These are phyloP conservation scores for Chrysochromulina tobinii DNA, from an alignment of 78 protist species.

Conservation along the genomic window DNA sequence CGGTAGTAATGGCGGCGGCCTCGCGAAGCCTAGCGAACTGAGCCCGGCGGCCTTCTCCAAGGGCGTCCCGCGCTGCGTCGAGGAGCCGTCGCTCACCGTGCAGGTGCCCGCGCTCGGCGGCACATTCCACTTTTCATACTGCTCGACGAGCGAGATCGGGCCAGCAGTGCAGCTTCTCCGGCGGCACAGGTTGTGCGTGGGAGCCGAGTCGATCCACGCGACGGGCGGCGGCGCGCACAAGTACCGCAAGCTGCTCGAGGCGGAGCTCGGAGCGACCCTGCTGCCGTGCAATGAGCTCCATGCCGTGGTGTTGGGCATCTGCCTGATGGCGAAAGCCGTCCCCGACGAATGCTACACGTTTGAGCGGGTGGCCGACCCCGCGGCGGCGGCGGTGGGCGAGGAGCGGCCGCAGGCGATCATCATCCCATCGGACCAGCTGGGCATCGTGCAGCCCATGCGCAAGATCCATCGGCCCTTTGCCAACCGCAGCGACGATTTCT, in stretches of 20 bases:
- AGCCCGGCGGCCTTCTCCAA: not conserved
- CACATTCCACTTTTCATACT: not conserved
- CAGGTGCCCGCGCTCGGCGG: not conserved
- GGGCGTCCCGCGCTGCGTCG: not conserved
- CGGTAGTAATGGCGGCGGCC: no score
- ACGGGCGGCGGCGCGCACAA: conserved; percentile 54
- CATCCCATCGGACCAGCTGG: no score
- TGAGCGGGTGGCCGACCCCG: conserved; percentile 1
- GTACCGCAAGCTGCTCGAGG: not conserved
- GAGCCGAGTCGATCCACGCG: not conserved
- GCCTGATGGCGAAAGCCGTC: not conserved
- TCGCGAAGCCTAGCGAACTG: not conserved
- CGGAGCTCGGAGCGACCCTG: not conserved
- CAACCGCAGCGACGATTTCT: not conserved
- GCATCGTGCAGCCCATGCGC: no score
- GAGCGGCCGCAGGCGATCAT: no score
- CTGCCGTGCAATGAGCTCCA: not conserved
- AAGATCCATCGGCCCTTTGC: no score
- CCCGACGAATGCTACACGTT: not conserved
- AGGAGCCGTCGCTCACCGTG: not conserved
- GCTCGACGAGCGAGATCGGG: not conserved
- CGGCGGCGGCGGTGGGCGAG: not conserved
- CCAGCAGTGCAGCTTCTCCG: not conserved
- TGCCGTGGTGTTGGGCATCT: not conserved
- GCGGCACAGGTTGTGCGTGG: not conserved